These are phyloP conservation scores for Xerophyta viscosa DNA, from an alignment of 106 monocot genomes.

Conservation along the genomic window DNA sequence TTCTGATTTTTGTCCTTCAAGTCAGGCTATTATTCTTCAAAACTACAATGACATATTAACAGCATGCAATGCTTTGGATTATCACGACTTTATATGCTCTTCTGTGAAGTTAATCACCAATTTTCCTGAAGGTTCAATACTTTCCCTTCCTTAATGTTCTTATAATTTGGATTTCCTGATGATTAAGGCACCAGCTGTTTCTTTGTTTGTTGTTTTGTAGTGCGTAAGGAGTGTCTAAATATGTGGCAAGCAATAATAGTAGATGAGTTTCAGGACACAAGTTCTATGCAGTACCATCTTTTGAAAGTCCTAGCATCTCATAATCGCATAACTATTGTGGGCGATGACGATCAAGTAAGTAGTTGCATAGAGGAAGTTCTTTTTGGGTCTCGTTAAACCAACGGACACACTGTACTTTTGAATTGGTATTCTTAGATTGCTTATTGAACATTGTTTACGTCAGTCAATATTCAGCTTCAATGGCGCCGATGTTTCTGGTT, in stretches of 20 bases:
- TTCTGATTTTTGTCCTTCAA: conserved; percentile 6
- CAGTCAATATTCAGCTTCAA: conserved; percentile 98
- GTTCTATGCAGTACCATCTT: conserved; percentile 84
- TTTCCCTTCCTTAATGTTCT: conserved; percentile 1
- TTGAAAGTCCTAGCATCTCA: conserved; percentile 74
- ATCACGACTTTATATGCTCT: conserved; percentile 86
- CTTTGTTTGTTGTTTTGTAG: conserved; percentile 20
- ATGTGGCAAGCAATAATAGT: conserved; percentile 91
- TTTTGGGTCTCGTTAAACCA: too few relatives aligned
- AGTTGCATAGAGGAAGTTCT: too few relatives aligned
- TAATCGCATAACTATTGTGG: conserved; percentile 67
- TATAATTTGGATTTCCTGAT: neutral
- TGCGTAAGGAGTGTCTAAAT: conserved; percentile 50
- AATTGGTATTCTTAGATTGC: conserved; percentile 4
- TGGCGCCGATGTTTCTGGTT: conserved; percentile 73
- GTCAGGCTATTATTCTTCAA: conserved; percentile 64
- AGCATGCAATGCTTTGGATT: conserved; percentile 89
- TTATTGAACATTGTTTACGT: conserved; percentile 1
- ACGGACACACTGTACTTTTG: too few relatives aligned
- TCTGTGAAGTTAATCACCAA: conserved; percentile 71
- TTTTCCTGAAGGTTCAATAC: conserved; percentile 65
- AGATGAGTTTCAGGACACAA: conserved; percentile 98
- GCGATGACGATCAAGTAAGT: conserved; percentile 90
- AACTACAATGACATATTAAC: conserved; percentile 62
- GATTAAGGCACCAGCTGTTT: neutral